Percentiles rank a stretch among this genome's conserved stretches.
phyloP scores from a whole-genome alignment of 129 eudicot genomes.

The Pittosporum tobira region DNA sequence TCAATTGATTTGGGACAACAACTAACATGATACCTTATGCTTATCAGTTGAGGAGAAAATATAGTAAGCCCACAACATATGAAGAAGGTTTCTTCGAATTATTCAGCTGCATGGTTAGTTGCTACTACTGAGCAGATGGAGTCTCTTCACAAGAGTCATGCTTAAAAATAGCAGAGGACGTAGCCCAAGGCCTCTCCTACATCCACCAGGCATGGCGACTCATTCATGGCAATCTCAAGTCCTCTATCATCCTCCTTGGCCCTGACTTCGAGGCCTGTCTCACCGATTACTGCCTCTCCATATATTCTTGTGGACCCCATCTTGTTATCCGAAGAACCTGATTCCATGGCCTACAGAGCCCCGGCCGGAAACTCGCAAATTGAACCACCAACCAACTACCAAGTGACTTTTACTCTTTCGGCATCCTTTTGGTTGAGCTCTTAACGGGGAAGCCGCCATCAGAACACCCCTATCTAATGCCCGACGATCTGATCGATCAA shows the following conservation, averaged over 20 bases:
- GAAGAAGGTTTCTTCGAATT: no score
- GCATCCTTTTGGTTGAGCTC: constrained; percentile 65
- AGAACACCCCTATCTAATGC: constrained; percentile 52
- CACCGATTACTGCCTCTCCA: constrained; percentile 68
- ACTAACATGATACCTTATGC: no score
- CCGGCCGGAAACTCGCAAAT: constrained; percentile 72
- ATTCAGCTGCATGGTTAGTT: no score
- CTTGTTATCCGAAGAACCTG: constrained; percentile 28
- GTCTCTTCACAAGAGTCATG: no score
- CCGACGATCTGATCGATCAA: constrained; percentile 43
- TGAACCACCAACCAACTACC: constrained; percentile 33
- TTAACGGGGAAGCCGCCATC: constrained; percentile 56
- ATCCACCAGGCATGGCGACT: constrained; percentile 95
- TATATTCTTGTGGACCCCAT: no score
- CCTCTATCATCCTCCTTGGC: constrained; percentile 81
- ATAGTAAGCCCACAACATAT: no score
- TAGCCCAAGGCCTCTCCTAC: constrained; percentile 76
- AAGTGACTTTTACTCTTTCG: constrained; percentile 80
- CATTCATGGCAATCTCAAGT: constrained; percentile 74
- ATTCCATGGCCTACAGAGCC: constrained; percentile 44
- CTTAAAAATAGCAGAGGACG: constrained; percentile 75
- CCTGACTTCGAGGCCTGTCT: constrained; percentile 87
- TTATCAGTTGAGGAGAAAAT: no score
- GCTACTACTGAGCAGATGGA: no score
- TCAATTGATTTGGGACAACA: no score